These are phyloP conservation scores for Nothophaeocryptopus gaeumannii DNA, from an alignment of 2,329 filamentous ascomycete genomes.

Conservation along the genomic window DNA sequence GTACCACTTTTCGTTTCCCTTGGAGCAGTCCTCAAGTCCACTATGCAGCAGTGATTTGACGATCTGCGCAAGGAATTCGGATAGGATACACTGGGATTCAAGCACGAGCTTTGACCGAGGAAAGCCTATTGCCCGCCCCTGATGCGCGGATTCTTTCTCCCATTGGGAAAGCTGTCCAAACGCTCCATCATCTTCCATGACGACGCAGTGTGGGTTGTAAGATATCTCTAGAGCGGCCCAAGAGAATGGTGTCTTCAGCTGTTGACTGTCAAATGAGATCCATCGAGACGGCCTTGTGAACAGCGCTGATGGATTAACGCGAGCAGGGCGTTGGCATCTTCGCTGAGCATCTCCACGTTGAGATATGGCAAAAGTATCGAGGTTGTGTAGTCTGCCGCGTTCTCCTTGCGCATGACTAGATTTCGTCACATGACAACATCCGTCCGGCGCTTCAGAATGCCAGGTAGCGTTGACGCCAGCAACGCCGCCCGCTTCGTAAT, in stretches of 20 bases:
- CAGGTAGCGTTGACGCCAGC: slow-evolving; percentile 8
- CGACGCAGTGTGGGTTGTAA: slow-evolving; percentile 18
- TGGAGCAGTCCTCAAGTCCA: neutral
- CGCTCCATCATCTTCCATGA: slow-evolving; percentile 3
- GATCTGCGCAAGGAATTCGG: neutral
- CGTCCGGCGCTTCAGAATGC: neutral
- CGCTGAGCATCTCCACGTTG: slow-evolving; percentile 13
- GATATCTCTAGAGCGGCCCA: slow-evolving; percentile 1
- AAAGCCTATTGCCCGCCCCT: slow-evolving; percentile 14
- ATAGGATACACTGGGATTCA: neutral
- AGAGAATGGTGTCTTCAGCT: slow-evolving; percentile 2
- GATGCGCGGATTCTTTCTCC: slow-evolving; percentile 13
- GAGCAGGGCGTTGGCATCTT: slow-evolving; percentile 15
- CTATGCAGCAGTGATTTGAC: neutral
- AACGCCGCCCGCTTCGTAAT: slow-evolving; percentile 4
- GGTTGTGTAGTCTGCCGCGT: neutral
- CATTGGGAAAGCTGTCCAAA: slow-evolving; percentile 14
- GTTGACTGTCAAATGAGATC: slow-evolving; percentile 13
- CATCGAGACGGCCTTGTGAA: slow-evolving; percentile 4
- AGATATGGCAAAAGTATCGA: slow-evolving; percentile 17
- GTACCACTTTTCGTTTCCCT: slow-evolving; percentile 2
- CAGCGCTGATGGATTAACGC: slow-evolving; percentile 15
- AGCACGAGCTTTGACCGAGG: slow-evolving; percentile 11
- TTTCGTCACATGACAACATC: neutral
- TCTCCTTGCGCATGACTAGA: neutral